Percentiles rank a stretch among this genome's conserved stretches.
phyloP scores from a whole-genome alignment of 176 grass and related monocot genomes.

The Lolium perenne region DNA sequence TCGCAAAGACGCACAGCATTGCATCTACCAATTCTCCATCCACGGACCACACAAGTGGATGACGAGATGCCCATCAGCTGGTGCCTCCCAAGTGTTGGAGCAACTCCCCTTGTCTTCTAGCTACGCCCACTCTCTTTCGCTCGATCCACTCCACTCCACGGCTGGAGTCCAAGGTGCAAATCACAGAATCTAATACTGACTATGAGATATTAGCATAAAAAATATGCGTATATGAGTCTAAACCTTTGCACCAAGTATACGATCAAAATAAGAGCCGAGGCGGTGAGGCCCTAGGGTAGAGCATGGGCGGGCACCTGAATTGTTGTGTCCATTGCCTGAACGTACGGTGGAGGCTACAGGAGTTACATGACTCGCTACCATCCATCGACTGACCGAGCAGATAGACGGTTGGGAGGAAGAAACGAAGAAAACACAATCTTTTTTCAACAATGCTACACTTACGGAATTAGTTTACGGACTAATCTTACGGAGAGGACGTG shows the following conservation, averaged over 20 bases:
- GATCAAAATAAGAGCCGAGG: no score
- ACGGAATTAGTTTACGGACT: no score
- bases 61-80: constrained; percentile 40
- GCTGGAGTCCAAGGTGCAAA: neutral
- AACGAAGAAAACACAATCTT: constrained; percentile 1
- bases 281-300: neutral
- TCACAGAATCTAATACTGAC: neutral
- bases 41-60: constrained; percentile 55
- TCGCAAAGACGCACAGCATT: neutral
- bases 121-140: constrained; percentile 12
- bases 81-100: neutral
- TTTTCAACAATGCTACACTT: no score
- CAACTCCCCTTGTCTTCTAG: constrained; percentile 16
- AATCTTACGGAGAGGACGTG: no score
- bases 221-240: neutral
- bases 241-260: no score
- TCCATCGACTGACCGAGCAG: constrained; percentile 39
- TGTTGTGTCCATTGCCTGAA: neutral
- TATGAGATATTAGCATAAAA: neutral
- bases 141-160: constrained; percentile 18
- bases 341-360: neutral
- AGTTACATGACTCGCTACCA: constrained; percentile 23
- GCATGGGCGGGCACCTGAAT: constrained; percentile 1
- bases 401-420: neutral
- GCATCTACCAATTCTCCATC: neutral